A percentile compares a stretch with the other conserved stretches of the same genome.
These are phyloP conservation scores for Aspergillus calidoustus DNA, from an alignment of 2,329 filamentous ascomycete genomes.

Conservation along the genomic window DNA sequence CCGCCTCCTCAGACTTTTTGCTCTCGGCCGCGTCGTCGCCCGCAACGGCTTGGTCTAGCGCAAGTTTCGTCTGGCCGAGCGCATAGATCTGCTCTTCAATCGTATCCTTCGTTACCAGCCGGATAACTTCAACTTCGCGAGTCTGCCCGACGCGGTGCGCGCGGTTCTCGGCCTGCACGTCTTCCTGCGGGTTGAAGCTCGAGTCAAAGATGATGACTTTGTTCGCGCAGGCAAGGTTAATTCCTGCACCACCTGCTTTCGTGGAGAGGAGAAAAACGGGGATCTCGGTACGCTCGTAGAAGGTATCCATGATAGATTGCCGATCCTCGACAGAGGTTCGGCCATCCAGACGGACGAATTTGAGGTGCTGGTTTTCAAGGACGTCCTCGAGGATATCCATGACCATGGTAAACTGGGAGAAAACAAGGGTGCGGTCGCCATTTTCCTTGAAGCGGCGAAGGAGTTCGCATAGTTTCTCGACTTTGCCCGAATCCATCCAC, in stretches of 20 bases:
- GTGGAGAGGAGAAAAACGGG: constrained; percentile 93
- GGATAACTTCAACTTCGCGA: constrained; percentile 85
- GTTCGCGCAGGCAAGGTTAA: constrained; percentile 94
- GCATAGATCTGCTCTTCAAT: constrained; percentile 94
- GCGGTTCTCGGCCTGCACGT: constrained; percentile 97
- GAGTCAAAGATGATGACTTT: constrained; percentile 98
- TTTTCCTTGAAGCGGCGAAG: constrained; percentile 74
- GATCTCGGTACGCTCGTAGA: constrained; percentile 75
- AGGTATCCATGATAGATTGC: constrained; percentile 86
- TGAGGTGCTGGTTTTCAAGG: constrained; percentile 71
- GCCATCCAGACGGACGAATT: constrained; percentile 86
- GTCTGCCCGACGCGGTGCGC: constrained; percentile 94
- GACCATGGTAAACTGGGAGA: constrained; percentile 90
- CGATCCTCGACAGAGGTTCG: constrained; percentile 79
- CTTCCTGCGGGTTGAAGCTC: constrained; percentile 97
- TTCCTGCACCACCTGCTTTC: constrained; percentile 92
- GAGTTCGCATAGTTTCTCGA: constrained; percentile 77
- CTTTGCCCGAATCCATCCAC: constrained; percentile 80
- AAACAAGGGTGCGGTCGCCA: constrained; percentile 86
- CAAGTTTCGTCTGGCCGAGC: constrained; percentile 89
- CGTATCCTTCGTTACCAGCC: constrained; percentile 78
- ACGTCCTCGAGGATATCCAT: constrained; percentile 89
- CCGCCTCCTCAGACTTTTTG: constrained; percentile 54
- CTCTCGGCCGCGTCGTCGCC: constrained; percentile 61
- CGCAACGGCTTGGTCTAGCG: constrained; percentile 76